Percentiles rank a stretch among this genome's conserved stretches.
phyloP scores from a whole-genome alignment of 2,329 filamentous ascomycete genomes.

The Chaetomiaceae sp. region DNA sequence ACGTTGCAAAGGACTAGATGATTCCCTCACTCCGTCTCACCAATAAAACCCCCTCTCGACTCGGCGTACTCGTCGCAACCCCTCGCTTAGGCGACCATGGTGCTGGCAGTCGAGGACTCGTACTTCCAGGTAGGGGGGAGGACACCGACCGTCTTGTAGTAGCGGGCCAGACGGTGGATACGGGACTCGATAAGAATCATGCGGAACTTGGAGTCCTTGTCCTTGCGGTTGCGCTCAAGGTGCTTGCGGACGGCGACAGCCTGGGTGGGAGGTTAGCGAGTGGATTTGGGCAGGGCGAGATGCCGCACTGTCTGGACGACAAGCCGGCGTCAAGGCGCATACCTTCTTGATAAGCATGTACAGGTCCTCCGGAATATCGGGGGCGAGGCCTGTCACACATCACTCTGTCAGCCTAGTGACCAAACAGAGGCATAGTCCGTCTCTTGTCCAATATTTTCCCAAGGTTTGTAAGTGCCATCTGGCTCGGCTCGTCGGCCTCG shows the following conservation, averaged over 20 bases:
- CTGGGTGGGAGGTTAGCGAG: slow-evolving; percentile 39
- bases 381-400: slow-evolving; percentile 87
- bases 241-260: slow-evolving; percentile 99
- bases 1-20: slow-evolving; percentile 20
- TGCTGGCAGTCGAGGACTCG: slow-evolving; percentile 94
- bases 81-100: slow-evolving; percentile 74
- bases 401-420: slow-evolving; percentile 87
- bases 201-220: slow-evolving; percentile 99
- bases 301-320: background rate
- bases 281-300: too few relatives aligned
- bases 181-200: slow-evolving; percentile 99
- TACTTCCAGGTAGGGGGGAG: slow-evolving; percentile 96
- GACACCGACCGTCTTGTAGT: slow-evolving; percentile 95
- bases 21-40: slow-evolving; percentile 6
- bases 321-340: slow-evolving; percentile 22
- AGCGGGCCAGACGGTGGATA: slow-evolving; percentile 94
- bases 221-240: slow-evolving; percentile 99
- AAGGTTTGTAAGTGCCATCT: background rate
- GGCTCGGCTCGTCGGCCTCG: background rate
- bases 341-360: slow-evolving; percentile 99
- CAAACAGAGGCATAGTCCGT: slow-evolving; percentile 70
- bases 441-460: slow-evolving; percentile 6
- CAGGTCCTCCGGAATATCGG: slow-evolving; percentile 94
- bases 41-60: slow-evolving; percentile 28
- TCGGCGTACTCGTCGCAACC: slow-evolving; percentile 8